Evolutionary conservation across 2,329 filamentous ascomycete genomes (phyloP), one percentile per base, ranked within the genome.

Genomic region (Coniella lustricola): DNA sequence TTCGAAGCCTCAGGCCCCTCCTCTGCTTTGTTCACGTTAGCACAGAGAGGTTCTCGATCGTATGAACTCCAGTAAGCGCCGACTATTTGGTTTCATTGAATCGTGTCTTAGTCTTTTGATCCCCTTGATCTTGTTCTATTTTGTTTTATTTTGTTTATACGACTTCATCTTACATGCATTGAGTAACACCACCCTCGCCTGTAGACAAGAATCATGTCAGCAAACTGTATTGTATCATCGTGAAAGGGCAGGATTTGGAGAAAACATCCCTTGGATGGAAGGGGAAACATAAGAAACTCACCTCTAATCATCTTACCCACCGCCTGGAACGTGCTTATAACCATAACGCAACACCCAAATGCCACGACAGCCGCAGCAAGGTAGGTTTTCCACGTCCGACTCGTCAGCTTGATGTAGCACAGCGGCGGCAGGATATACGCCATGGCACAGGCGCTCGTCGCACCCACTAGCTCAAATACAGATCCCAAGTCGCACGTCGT

Each of bases 391-490:
- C 61, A 62, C 34, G 57, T 57, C 57, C 82, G 72, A 50, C 82
- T 90, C 57, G 87, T 91, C 52, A 98, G 73, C 69, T 94, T 95
- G 62, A 98, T 86, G 66, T 93, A 98, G 68, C 93, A 98, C 48
- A 97, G 71, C 21, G 93, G 93, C 53, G 93, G 93, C 52, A 98
- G 71, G 42, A 98, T 95, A 64, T 97, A 98, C 0, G 93, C 93
- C 65, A 98, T 76, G 7, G 89, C 90, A 58, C 90, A 93, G 3
- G 93, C 93, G 63, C 87, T 94, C 32, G 93, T 98, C 7, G 93
- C 90, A 53, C 93, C 93, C 50, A 98, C 93, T 16, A 98, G 74
- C 70, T 98, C 93, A 62, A 98, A 96, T 1, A 98, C 91, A 38
- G 87, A 81, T 45, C 93, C 93, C 3, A 98, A 74, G 64, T 98